A percentile compares a stretch with the other conserved stretches of the same genome.
Conservation (phyloP, 768 basidiomycete genomes). For the Mycena leptocephala region DNA sequence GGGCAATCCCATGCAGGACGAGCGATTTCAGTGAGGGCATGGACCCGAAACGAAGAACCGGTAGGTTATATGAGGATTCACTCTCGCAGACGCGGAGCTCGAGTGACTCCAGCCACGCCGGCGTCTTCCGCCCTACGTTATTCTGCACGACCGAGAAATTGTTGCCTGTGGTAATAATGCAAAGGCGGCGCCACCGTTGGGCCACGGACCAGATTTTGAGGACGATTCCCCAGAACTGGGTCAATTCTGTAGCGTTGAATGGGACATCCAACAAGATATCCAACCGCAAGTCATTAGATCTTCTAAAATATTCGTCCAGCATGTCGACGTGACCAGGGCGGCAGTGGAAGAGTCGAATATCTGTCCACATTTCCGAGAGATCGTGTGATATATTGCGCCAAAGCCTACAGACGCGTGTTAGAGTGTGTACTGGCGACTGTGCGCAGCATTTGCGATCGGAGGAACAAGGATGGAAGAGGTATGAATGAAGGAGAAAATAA, state of each 20-base stretch:
- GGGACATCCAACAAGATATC: slow-evolving; percentile 6
- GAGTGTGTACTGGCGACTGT: not conserved
- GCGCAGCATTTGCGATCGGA: not conserved
- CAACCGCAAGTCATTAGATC: slow-evolving; percentile 4
- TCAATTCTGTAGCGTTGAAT: not conserved
- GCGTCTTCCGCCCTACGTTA: slow-evolving; percentile 4
- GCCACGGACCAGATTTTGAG: slow-evolving; percentile 9
- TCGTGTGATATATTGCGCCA: slow-evolving; percentile 16
- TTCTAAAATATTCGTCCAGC: not conserved
- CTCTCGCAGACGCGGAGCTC: not conserved
- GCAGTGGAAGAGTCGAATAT: slow-evolving; percentile 18
- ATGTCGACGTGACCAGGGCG: not conserved
- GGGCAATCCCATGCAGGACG: not conserved
- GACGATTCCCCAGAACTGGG: not conserved
- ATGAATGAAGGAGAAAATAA: slow-evolving; percentile 13
- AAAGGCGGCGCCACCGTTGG: slow-evolving; percentile 8
- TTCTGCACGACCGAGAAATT: slow-evolving; percentile 6
- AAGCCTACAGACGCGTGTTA: slow-evolving; percentile 1
- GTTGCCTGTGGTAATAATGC: not conserved
- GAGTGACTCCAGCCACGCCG: not conserved
- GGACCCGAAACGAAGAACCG: not conserved
- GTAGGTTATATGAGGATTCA: not conserved
- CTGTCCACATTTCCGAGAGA: slow-evolving; percentile 18
- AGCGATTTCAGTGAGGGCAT: not conserved
- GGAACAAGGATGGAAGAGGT: not conserved